Conservation (phyloP, 352 stramenopile species). For the Pythium scleroteichum region DNA sequence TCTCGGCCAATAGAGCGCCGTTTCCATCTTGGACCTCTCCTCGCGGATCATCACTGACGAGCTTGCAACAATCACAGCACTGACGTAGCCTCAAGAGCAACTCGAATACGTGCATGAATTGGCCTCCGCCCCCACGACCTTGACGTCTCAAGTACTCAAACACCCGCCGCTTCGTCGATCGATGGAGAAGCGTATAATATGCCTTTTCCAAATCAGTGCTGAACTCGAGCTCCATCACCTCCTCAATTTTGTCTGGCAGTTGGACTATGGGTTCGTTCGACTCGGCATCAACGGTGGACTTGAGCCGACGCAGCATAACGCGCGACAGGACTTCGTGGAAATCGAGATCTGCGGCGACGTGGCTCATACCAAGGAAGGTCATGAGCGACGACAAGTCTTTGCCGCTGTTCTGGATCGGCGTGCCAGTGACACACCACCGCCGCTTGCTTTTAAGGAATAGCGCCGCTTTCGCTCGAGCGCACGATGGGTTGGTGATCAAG, state of each 20-base stretch:
- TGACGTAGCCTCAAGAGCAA: constrained; percentile 85
- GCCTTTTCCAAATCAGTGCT: constrained; percentile 74
- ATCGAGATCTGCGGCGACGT: constrained; percentile 55
- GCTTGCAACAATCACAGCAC: constrained; percentile 66
- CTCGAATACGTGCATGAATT: constrained; percentile 90
- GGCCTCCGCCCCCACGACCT: constrained; percentile 35
- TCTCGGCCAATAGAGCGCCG: constrained; percentile 27
- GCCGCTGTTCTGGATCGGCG: constrained; percentile 87
- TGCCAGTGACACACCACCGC: constrained; percentile 90
- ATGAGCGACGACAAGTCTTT: constrained; percentile 88
- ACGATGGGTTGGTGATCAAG: constrained; percentile 86
- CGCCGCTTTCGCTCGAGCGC: constrained; percentile 56
- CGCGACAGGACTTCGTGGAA: constrained; percentile 74
- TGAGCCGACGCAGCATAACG: constrained; percentile 86
- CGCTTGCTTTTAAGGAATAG: constrained; percentile 68
- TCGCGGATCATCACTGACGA: constrained; percentile 60
- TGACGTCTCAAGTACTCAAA: constrained; percentile 62
- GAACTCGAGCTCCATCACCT: constrained; percentile 57
- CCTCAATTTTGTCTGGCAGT: constrained; percentile 62
- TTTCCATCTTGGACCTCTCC: constrained; percentile 38
- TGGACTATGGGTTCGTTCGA: constrained; percentile 58
- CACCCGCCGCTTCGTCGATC: constrained; percentile 76
- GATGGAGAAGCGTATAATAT: constrained; percentile 79
- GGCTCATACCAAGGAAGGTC: constrained; percentile 69
- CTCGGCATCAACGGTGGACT: constrained; percentile 55